Base-by-base conservation (phyloP, 306 rosid species). In the Rosa persica region DNA sequence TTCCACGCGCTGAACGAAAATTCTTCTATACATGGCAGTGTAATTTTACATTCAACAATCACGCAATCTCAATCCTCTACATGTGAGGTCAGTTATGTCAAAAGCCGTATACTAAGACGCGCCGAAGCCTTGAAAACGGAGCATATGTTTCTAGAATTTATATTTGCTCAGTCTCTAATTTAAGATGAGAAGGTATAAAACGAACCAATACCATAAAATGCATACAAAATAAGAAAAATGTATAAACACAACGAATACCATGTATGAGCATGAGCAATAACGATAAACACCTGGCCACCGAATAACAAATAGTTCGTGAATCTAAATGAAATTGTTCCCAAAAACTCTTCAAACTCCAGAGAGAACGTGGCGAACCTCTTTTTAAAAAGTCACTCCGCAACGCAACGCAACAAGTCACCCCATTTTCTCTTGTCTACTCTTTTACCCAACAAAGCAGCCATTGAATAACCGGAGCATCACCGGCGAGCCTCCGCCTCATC, bases 401-500 rank as follows among this genome's bases (percentile, higher is more conserved):
- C 46, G 46, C 64, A 51, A 30, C 36, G 34, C 76, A 27, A 9
- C 58, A 4, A n/a, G 27, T 42, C 67, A 6, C 51, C 46, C 68
- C 68, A 8, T 38, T 72, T 34, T 40, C 19, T 1, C 58, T 1
- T 47, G 4, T 49, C 19, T 38, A 8, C 25, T 75, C 60, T 5
- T 30, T 51, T 8, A 55, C 77, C 57, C 40, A 75, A 39, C 73
- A 13, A n/a, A 12, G 39, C 11, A 25, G 10, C 10, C 51, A 40
- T 38, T 58, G 23, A 46, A 46, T 46, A 9, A 46, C 6, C 60
- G 30, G 23, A 57, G 30, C 78, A 47, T 65, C 76, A 86, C 27
- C 88, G 90, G 85, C 74, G 76, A 54, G 66, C 39, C 48, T 52
- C 76, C 30, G 52, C 61, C 62, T 3, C 36, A 30, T 30, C 36